Percentiles rank a stretch among this genome's conserved stretches.
Evolutionary conservation across 169 alveolate species (phyloP).

Genomic region (Babesia ovis): DNA sequence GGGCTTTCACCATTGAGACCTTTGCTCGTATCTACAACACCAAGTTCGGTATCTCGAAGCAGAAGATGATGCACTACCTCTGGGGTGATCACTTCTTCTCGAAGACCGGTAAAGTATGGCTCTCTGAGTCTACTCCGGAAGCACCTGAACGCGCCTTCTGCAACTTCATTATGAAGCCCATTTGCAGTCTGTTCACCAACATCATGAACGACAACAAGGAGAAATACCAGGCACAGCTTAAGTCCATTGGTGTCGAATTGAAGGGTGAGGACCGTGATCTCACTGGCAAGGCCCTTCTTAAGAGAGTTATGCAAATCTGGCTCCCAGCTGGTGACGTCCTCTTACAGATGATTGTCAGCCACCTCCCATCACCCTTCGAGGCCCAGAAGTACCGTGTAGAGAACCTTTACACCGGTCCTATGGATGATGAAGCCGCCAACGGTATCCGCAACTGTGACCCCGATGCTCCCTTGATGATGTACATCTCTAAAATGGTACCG

Average conservation of each 20-base stretch:
- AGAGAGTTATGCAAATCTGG: slow-evolving; percentile 98
- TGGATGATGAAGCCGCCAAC: slow-evolving; percentile 97
- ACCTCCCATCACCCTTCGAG: slow-evolving; percentile 97
- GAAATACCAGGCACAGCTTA: slow-evolving; percentile 90
- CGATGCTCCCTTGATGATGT: slow-evolving; percentile 98
- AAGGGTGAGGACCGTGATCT: slow-evolving; percentile 94
- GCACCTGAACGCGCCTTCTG: slow-evolving; percentile 94
- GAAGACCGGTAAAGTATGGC: slow-evolving; percentile 94
- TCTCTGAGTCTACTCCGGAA: slow-evolving; percentile 81
- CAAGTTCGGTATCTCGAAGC: slow-evolving; percentile 93
- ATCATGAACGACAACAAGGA: slow-evolving; percentile 94
- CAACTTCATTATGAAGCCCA: slow-evolving; percentile 98
- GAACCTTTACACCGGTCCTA: slow-evolving; percentile 97
- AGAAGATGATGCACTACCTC: slow-evolving; percentile 94
- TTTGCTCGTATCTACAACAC: slow-evolving; percentile 95
- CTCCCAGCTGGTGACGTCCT: slow-evolving; percentile 99
- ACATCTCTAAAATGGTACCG: slow-evolving; percentile 99
- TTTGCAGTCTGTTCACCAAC: slow-evolving; percentile 90
- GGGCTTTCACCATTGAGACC: slow-evolving; percentile 97
- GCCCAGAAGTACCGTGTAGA: slow-evolving; percentile 98
- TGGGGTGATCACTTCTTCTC: slow-evolving; percentile 99
- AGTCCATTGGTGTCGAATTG: slow-evolving; percentile 89
- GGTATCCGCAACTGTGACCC: slow-evolving; percentile 97
- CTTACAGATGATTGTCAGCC: slow-evolving; percentile 97
- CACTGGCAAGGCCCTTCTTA: slow-evolving; percentile 94